Base-by-base conservation (phyloP, 2,329 filamentous ascomycete genomes). In the Aspergillus arachidicola region DNA sequence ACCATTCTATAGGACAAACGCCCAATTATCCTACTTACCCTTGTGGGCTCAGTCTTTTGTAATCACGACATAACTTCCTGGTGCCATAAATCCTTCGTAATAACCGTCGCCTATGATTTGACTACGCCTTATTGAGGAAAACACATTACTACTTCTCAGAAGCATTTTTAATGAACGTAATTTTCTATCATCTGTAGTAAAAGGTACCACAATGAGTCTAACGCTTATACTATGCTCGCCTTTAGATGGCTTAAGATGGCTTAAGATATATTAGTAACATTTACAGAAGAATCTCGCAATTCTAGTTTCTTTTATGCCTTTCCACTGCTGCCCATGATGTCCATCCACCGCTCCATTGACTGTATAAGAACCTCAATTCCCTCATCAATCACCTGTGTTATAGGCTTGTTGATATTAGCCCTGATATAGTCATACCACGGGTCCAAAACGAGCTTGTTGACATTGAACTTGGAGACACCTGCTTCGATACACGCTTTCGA, bases 391-490 rank as follows among this genome's bases (percentile, higher is more conserved):
- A 85, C 66, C 11, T 79, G 76, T 21, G 83, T 86, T 62, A 85
- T 69, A 0, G 82, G 81, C 32, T 80, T 78, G 56, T 79, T 79
- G 4, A 79, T 81, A 3, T 80, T 80, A 63, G 81, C 68, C 38
- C 75, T 69, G 60, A 80, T 71, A 74, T 84, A 80, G 66, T 81
- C 72, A 67, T 79, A 69, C 65, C 63, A 70, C 1, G 64, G 63
- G 72, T 82, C 83, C 62, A 87, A 77, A 4, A 84, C 79, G 68
- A 70, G 57, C 23, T 85, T 84, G 68, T 86, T 87, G 34, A 86
- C 81, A 68, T 87, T 86, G 59, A 85, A 77, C 67, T 85, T 82
- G 10, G 82, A 81, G 26, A 86, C 81, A 21, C 85, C 85, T 34
- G 78, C 78, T 62, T 80, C 75, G 46, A 86, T 82, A 60, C 83